Base-by-base conservation (phyloP, 352 stramenopile species). In the Phytophthora rubi region DNA sequence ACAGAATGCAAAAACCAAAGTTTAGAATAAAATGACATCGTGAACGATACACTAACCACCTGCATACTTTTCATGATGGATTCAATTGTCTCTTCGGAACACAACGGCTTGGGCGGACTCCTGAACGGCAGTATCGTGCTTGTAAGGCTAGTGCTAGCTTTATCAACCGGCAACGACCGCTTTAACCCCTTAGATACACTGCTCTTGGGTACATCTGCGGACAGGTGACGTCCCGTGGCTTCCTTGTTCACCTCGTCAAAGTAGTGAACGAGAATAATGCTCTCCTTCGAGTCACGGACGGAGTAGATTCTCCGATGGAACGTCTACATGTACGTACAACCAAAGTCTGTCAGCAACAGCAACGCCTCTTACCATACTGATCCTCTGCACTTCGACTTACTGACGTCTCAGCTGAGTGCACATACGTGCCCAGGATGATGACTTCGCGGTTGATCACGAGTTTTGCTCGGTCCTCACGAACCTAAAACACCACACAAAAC, bases 231-330 rank as follows among this genome's bases (percentile, higher is more conserved):
- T 58, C 28, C 18, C 28, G 52, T 47, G 18, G 35, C 33, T 18
- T 72, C 53, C 69, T 92, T 94, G 66, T 90, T 76, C 4, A 76
- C 65, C 73, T 95, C 86, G 39, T 95, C 85, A 71, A 96, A 92
- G 75, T 96, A 96, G 59, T 96, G 89, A 3, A 96, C 89, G n/a
- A 96, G 85, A 21, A 96, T 81, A 37, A 94, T 79, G 35, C 81
- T 76, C 21, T 88, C 75, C 10, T 89, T 77, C 2, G 76, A 82
- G 62, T 93, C 85, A 32, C 89, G 85, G 47, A 96, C 63, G 8
- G 78, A 84, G 62, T 96, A 96, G 66, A 83, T 93, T n/a, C 89
- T 85, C 23, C 89, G 77, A 70, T 96, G 89, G 59, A 96, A 96
- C 3, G 85, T 92, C 87, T 94, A 44, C 18, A 21, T 21, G 18